Base-by-base conservation (phyloP, 129 eudicot species). In the Sambucus nigra region DNA sequence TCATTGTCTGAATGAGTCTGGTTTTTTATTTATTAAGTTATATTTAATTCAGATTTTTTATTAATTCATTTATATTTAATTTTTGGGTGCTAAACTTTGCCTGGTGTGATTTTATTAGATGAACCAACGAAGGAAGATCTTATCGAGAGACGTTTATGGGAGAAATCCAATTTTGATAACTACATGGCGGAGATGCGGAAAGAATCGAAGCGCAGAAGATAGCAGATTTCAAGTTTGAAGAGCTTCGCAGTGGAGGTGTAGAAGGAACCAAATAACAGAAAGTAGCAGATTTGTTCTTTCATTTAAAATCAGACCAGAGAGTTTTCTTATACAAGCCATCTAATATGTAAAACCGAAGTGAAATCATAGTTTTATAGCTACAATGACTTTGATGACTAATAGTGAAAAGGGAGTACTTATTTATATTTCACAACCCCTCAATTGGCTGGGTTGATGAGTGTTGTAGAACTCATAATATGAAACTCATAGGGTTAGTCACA, bases 171-270 rank as follows among this genome's bases (percentile, higher is more conserved):
- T 79, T 56, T 77, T 73, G 95, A 89, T 57, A 74, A 60, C 69
- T 89, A 89, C 70, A 57, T 76, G 28, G 62, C 81, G n/a, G 97
- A 89, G 68, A 81, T 81, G 88, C 68, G 97, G 66, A 89, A 82
- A 79, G 97, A 89, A 65, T 84, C 97, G n/a, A 89, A 84, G 70
- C 80, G 95, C 51, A 79, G 97, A 71, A 89, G 97, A 70, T 89
- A 78, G 64, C 24, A 5, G 20, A 47, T 55, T 19, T 0, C 0
- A 45, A 25, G 17, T 51, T n/a, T 24, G 9, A 28, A 27, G 53
- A 59, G 15, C 20, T 22, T 5, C 2, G n/a, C 39, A 0, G 0
- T 24, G 7, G 49, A n/a, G n/a, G n/a, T n/a, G n/a, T n/a, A n/a
- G n/a, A n/a, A n/a, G n/a, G n/a, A n/a, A n/a, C n/a, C n/a, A 22